Evolutionary conservation across 495 filamentous ascomycete genomes (phyloP), one percentile per base, ranked within the genome.

Genomic region (Penicillium longicatenatum): DNA sequence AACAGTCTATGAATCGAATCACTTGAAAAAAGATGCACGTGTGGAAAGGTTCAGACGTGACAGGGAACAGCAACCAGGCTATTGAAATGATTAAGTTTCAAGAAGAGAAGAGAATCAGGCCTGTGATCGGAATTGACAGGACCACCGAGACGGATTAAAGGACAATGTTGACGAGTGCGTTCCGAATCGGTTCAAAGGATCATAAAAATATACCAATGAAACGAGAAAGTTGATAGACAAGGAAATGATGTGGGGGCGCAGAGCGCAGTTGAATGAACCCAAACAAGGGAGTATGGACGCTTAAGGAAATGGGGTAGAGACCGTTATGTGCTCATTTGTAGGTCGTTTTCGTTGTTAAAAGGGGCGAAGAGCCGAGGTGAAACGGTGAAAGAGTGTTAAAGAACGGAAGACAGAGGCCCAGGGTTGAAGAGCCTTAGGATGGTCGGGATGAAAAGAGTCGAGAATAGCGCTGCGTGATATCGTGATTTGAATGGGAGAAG

Each of bases 281-380:
- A 41, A 71, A 41, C 49, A 60, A 52, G 68, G 79, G 75, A 74
- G 75, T 69, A 67, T 78, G 71, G 76, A 79, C 69, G 67, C 69
- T 59, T 44, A 54, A 74, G 75, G 72, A 78, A 78, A 76, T 75
- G 70, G 54, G 67, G 74, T 77, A 81, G 77, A 72, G 75, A 79
- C 84, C 80, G 83, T 89, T 86, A 88, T 84, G 72, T 76, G 75
- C 80, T 84, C 84, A 88, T 88, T 71, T 67, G 78, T 80, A 79
- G 78, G 76, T 82, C 73, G 73, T 71, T 78, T 71, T 68, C 64
- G 61, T 50, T 67, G 66, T 73, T 59, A 48, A 64, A 63, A 69
- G 68, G 70, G 77, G 75, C 6, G 71, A 63, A 76, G 66, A 64
- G 67, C 72, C 65, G 68, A 55, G 69, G 57, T 61, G 49, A 63